Conservation (phyloP, 179 eudicot genomes). For the Silene coronaria region DNA sequence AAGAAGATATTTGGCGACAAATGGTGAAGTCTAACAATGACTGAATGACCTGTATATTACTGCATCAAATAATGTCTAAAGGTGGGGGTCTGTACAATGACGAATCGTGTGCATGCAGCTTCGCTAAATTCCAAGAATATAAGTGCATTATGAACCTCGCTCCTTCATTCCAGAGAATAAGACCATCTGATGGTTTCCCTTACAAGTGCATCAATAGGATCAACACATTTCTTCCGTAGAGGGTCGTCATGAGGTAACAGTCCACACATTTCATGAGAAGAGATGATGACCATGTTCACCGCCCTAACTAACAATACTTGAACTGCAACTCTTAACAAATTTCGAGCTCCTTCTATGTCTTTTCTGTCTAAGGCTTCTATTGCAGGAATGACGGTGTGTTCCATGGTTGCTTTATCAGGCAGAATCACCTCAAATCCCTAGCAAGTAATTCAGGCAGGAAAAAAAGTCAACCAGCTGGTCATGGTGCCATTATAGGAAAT, state of each 20-base stretch:
- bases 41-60: background rate
- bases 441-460: slow-evolving; percentile 12
- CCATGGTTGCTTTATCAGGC: slow-evolving; percentile 64
- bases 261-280: slow-evolving; percentile 48
- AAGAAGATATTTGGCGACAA: background rate
- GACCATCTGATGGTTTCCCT: slow-evolving; percentile 40
- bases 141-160: slow-evolving; percentile 10
- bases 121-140: background rate
- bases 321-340: slow-evolving; percentile 47
- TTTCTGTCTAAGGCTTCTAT: slow-evolving; percentile 47
- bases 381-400: slow-evolving; percentile 50
- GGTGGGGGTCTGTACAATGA: background rate
- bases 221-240: slow-evolving; percentile 51
- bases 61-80: slow-evolving; percentile 21
- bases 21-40: background rate
- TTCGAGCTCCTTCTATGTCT: slow-evolving; percentile 51
- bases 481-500: no score
- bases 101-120: background rate
- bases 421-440: slow-evolving; percentile 66
- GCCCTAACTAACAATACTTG: slow-evolving; percentile 58
- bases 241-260: slow-evolving; percentile 56
- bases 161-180: slow-evolving; percentile 24
- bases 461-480: background rate
- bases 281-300: slow-evolving; percentile 47
- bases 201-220: slow-evolving; percentile 56